These are phyloP conservation scores for Phoma herbarum DNA, from an alignment of 2,329 filamentous ascomycete genomes.

Conservation along the genomic window DNA sequence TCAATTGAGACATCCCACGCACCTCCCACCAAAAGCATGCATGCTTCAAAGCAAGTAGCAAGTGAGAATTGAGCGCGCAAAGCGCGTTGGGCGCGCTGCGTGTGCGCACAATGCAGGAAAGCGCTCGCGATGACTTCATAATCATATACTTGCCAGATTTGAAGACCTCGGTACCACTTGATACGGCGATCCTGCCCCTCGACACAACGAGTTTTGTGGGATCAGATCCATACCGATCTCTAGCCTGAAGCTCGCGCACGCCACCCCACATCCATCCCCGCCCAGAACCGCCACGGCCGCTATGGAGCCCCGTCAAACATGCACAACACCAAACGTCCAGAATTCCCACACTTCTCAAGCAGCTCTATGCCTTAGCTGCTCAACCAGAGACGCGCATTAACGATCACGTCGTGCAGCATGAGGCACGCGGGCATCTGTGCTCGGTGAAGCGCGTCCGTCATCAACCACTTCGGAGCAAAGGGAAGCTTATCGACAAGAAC, in stretches of 20 bases:
- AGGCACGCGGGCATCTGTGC: neutral
- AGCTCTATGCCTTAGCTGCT: slow-evolving; percentile 14
- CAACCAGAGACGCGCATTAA: neutral
- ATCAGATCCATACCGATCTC: neutral
- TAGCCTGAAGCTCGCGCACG: slow-evolving; percentile 14
- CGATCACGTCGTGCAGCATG: slow-evolving; percentile 1
- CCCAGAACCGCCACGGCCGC: slow-evolving; percentile 18
- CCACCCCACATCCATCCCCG: slow-evolving; percentile 17
- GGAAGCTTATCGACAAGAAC: slow-evolving; percentile 4
- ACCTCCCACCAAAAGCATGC: neutral
- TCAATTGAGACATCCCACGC: neutral
- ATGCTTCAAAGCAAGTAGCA: neutral
- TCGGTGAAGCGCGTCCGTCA: neutral
- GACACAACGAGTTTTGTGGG: neutral
- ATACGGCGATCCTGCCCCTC: neutral
- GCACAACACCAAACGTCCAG: slow-evolving; percentile 19
- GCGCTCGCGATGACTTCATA: slow-evolving; percentile 11
- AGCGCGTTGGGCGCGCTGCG: neutral
- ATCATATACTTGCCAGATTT: neutral
- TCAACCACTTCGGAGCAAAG: slow-evolving; percentile 8
- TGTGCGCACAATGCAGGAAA: neutral
- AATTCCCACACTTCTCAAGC: slow-evolving; percentile 12
- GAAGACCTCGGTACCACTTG: slow-evolving; percentile 3
- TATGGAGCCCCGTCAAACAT: slow-evolving; percentile 21
- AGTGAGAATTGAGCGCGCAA: neutral